These are phyloP conservation scores for Pichia heedii DNA, from an alignment of 805 yeast genomes.

Conservation along the genomic window DNA sequence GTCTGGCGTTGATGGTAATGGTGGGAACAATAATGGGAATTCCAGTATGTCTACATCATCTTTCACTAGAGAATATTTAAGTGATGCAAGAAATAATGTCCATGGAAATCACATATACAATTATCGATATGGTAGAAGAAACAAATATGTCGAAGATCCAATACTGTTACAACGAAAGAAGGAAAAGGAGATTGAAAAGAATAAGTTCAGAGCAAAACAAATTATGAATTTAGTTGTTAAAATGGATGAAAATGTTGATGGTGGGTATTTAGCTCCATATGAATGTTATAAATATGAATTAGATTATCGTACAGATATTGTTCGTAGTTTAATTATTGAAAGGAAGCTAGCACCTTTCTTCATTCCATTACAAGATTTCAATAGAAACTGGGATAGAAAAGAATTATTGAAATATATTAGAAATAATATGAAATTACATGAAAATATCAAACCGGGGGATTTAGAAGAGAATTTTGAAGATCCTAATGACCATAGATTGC, in stretches of 20 bases:
- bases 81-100: background rate
- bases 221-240: constrained; percentile 49
- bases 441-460: constrained; percentile 37
- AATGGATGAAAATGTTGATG: constrained; percentile 72
- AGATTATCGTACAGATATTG: constrained; percentile 67
- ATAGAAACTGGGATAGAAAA: constrained; percentile 60
- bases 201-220: constrained; percentile 42
- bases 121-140: background rate
- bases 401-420: constrained; percentile 48
- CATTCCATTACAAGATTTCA: constrained; percentile 78
- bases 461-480: constrained; percentile 50
- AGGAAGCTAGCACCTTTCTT: constrained; percentile 83
- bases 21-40: background rate
- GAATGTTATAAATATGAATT: constrained; percentile 75
- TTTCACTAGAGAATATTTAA: background rate
- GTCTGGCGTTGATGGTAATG: no score
- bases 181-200: constrained; percentile 46
- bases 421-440: constrained; percentile 45
- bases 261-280: constrained; percentile 87
- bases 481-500: constrained; percentile 49
- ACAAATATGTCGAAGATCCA: background rate
- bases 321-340: constrained; percentile 57
- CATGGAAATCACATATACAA: background rate
- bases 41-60: background rate
- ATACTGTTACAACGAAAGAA: constrained; percentile 22